Percentiles rank a stretch among this genome's conserved stretches.
phyloP scores from a whole-genome alignment of 257 asterid genomes.

The Penstemon eatonii region DNA sequence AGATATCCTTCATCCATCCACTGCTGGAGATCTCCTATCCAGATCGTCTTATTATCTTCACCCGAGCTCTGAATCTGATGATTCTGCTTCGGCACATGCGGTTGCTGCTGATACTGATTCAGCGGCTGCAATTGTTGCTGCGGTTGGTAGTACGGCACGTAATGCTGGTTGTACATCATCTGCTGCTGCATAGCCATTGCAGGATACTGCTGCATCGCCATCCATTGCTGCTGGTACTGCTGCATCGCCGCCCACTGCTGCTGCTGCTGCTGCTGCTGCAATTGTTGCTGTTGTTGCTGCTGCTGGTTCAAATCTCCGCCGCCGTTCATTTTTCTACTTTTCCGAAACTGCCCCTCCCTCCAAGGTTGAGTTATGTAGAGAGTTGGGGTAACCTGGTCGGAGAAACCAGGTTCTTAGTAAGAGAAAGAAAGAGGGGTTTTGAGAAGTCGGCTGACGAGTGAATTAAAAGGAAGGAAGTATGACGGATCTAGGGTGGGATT shows the following conservation, averaged over 20 bases:
- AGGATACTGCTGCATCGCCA: slow-evolving; percentile 82
- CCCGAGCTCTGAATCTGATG: slow-evolving; percentile 51
- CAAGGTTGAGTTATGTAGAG: slow-evolving; percentile 5
- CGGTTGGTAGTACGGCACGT: slow-evolving; percentile 56
- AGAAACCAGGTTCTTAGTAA: slow-evolving; percentile 28
- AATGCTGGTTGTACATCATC: slow-evolving; percentile 66
- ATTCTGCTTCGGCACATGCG: slow-evolving; percentile 35
- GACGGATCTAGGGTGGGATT: slow-evolving; percentile 52
- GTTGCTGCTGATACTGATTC: slow-evolving; percentile 36
- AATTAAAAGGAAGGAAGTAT: slow-evolving; percentile 16
- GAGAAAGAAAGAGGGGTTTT: slow-evolving; percentile 26
- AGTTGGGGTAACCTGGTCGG: slow-evolving; percentile 29
- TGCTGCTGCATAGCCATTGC: slow-evolving; percentile 67
- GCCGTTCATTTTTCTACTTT: slow-evolving; percentile 48
- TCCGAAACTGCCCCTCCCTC: slow-evolving; percentile 20
- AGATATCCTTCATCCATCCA: slow-evolving; percentile 90
- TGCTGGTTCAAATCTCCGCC: slow-evolving; percentile 71
- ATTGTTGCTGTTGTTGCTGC: slow-evolving; percentile 39
- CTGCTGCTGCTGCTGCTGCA: slow-evolving; percentile 44
- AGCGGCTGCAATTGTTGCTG: slow-evolving; percentile 43
- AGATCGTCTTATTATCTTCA: slow-evolving; percentile 76
- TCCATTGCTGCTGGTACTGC: slow-evolving; percentile 71
- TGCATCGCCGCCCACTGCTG: slow-evolving; percentile 84
- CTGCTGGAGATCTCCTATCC: slow-evolving; percentile 91
- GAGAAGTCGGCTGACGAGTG: slow-evolving; percentile 13